Evolutionary conservation across 768 basidiomycete genomes (phyloP).

Genomic region (Tubosaeta sp.): DNA sequence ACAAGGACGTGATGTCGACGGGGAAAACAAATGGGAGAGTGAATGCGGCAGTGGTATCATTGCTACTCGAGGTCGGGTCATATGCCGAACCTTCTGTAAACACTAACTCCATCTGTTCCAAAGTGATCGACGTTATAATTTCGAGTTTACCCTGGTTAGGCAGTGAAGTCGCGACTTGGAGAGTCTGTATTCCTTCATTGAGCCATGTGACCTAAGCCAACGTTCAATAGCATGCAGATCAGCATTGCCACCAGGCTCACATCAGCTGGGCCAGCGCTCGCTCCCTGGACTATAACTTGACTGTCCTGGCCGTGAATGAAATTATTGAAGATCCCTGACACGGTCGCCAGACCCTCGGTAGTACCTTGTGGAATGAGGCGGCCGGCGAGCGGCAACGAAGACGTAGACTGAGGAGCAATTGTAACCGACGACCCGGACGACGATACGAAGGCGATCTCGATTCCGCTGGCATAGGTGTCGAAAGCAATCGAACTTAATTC

Average conservation of each 20-base stretch:
- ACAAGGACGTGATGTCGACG: conserved; percentile 57
- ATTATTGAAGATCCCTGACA: conserved; percentile 66
- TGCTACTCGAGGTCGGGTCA: conserved; percentile 53
- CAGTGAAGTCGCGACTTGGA: conserved; percentile 54
- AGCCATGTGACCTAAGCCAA: conserved; percentile 59
- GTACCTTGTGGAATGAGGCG: conserved; percentile 60
- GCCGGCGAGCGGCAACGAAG: conserved; percentile 52
- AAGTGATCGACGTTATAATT: conserved; percentile 59
- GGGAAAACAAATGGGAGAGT: conserved; percentile 68
- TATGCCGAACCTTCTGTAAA: conserved; percentile 59
- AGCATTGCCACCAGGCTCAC: conserved; percentile 32
- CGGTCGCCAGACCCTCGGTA: conserved; percentile 46
- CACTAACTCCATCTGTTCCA: conserved; percentile 55
- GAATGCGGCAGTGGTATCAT: conserved; percentile 59
- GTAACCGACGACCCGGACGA: conserved; percentile 43
- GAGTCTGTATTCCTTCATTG: conserved; percentile 63
- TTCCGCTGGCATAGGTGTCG: conserved; percentile 48
- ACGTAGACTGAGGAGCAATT: conserved; percentile 50
- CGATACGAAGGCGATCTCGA: conserved; percentile 56
- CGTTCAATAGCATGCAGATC: conserved; percentile 2
- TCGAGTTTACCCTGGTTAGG: conserved; percentile 59
- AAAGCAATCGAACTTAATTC: conserved; percentile 58
- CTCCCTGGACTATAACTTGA: conserved; percentile 53
- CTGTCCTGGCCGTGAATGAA: conserved; percentile 67
- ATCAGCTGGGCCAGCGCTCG: conserved; percentile 51